phyloP scores from a whole-genome alignment of 495 filamentous ascomycete genomes.

The Trichoderma erinaceum region DNA sequence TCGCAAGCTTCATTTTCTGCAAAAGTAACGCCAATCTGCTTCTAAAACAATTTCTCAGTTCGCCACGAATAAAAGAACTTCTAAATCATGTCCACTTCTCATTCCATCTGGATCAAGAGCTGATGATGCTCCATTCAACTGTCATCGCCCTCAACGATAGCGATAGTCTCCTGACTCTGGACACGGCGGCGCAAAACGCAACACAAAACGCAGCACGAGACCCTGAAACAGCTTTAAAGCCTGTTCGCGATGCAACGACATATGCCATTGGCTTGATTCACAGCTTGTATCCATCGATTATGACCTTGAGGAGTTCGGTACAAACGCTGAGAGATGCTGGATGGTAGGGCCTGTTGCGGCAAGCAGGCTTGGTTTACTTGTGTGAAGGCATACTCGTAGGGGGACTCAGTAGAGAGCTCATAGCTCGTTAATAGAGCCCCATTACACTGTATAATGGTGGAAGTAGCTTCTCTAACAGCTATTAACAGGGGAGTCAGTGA shows the following conservation, averaged over 20 bases:
- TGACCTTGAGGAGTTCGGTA: not conserved
- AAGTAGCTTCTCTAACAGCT: too few relatives aligned
- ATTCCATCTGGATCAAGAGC: not conserved
- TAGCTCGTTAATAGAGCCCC: too few relatives aligned
- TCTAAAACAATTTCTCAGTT: too few relatives aligned
- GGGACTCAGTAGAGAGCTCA: too few relatives aligned
- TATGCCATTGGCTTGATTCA: not conserved
- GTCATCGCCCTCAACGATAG: not conserved
- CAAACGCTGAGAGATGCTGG: not conserved
- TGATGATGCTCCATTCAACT: not conserved
- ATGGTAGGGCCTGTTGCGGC: too few relatives aligned
- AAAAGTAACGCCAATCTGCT: too few relatives aligned
- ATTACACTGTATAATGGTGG: too few relatives aligned
- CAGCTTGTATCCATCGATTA: not conserved
- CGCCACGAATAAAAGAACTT: too few relatives aligned
- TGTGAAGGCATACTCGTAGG: too few relatives aligned
- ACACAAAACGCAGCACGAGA: not conserved
- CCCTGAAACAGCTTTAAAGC: not conserved
- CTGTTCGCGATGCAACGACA: not conserved
- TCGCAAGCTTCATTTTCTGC: too few relatives aligned
- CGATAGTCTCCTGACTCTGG: not conserved
- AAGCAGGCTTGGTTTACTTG: too few relatives aligned
- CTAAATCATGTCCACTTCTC: not conserved
- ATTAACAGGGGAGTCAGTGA: too few relatives aligned
- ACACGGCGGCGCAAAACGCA: not conserved